Conservation (phyloP, 805 yeast species). For the Saccharomyces jurei region DNA sequence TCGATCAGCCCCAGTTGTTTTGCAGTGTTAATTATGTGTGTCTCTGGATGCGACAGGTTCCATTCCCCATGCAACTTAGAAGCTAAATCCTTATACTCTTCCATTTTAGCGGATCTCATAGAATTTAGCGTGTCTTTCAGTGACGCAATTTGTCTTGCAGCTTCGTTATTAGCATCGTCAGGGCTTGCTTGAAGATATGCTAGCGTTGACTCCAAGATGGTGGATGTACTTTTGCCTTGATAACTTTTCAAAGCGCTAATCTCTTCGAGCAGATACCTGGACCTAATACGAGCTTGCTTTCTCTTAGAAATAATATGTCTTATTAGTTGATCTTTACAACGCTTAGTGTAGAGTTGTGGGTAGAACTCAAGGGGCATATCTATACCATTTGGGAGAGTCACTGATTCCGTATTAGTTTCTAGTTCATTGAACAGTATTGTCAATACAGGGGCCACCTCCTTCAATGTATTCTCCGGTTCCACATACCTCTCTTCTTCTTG, state of each 20-base stretch:
- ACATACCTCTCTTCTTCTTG: constrained; percentile 3
- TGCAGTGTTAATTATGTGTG: constrained; percentile 18
- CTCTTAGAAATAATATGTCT: constrained; percentile 19
- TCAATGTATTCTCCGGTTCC: constrained; percentile 21
- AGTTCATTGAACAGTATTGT: constrained; percentile 28
- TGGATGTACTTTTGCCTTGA: constrained; percentile 26
- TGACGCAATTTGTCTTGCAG: neutral
- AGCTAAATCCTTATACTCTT: constrained; percentile 22
- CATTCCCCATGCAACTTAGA: constrained; percentile 21
- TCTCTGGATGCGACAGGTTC: constrained; percentile 26
- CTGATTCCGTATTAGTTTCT: constrained; percentile 21
- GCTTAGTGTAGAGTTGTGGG: constrained; percentile 27
- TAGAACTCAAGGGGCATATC: constrained; percentile 28
- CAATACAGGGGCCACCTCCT: constrained; percentile 21
- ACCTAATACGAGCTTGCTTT: constrained; percentile 13
- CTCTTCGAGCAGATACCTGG: constrained; percentile 14
- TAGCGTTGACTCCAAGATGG: constrained; percentile 23
- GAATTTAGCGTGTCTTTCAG: constrained; percentile 8
- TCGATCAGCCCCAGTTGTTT: constrained; percentile 21
- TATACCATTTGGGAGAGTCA: constrained; percentile 19
- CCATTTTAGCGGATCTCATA: constrained; percentile 14
- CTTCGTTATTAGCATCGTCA: constrained; percentile 1
- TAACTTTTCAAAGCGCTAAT: constrained; percentile 23
- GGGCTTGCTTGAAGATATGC: constrained; percentile 18
- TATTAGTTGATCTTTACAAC: constrained; percentile 21